Conservation (phyloP, 331 rosid species). For the Cydonia oblonga region DNA sequence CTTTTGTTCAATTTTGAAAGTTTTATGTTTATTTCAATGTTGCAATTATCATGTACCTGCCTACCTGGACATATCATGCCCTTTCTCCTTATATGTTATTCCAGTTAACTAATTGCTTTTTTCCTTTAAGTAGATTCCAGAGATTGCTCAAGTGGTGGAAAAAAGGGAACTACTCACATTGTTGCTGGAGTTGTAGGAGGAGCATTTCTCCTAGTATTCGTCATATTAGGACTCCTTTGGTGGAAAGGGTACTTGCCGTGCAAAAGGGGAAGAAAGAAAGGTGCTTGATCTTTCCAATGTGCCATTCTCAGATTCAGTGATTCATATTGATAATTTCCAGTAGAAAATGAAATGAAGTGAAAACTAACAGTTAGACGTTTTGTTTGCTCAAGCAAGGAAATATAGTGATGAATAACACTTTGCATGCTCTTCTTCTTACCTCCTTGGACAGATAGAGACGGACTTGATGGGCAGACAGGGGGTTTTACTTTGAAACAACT, state of each 20-base stretch:
- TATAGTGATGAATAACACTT: background rate
- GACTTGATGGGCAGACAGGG: conserved; percentile 36
- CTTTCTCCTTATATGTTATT: background rate
- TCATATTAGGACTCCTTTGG: conserved; percentile 48
- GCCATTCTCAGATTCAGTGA: background rate
- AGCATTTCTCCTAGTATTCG: conserved; percentile 30
- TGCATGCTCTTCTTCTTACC: background rate
- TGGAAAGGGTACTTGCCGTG: conserved; percentile 37
- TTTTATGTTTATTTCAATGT: background rate
- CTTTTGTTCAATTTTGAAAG: background rate
- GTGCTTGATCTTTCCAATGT: conserved; percentile 19
- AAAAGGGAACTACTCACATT: conserved; percentile 16
- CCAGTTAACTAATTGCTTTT: background rate
- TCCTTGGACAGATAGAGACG: conserved; percentile 27
- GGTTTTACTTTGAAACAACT: conserved; percentile 63
- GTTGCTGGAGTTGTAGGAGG: conserved; percentile 35
- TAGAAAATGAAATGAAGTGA: background rate
- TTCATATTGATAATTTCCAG: background rate
- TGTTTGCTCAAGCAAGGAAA: background rate
- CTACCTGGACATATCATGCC: background rate
- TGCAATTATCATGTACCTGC: background rate
- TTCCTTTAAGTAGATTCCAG: conserved; percentile 32
- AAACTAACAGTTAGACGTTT: background rate
- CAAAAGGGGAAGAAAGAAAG: conserved; percentile 20
- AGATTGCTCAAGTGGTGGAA: conserved; percentile 35